These are phyloP conservation scores for Diplosphaera chodatii DNA, from an alignment of 139 green algal species.

Conservation along the genomic window DNA sequence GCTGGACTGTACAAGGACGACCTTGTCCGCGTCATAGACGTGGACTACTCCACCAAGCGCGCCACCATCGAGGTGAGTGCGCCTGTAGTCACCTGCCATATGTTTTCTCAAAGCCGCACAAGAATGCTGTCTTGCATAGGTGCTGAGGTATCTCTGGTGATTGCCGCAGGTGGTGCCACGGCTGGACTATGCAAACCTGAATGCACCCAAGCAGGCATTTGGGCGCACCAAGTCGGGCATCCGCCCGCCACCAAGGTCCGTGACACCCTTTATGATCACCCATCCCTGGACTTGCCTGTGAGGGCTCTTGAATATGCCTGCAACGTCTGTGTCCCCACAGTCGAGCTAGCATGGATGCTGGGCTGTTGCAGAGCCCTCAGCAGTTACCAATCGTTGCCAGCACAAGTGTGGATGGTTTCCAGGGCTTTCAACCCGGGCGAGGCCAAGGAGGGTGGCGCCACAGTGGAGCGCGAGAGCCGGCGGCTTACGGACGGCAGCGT, in stretches of 20 bases:
- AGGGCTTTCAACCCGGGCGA: slow-evolving; percentile 2
- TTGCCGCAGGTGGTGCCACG: slow-evolving; percentile 66
- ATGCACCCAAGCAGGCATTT: slow-evolving; percentile 13
- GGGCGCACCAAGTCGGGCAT: neutral
- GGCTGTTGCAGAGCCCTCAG: too few species aligned
- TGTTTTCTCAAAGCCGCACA: too few species aligned
- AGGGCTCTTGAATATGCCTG: too few species aligned
- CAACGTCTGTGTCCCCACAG: too few species aligned
- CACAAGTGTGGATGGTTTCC: neutral
- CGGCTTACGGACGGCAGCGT: neutral
- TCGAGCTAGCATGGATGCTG: too few species aligned
- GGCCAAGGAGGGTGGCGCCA: slow-evolving; percentile 8
- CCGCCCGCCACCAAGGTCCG: slow-evolving; percentile 1
- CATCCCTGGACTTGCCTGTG: too few species aligned
- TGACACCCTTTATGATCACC: too few species aligned
- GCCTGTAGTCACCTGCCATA: too few species aligned
- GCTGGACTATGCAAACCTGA: slow-evolving; percentile 67
- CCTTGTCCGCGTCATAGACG: slow-evolving; percentile 83
- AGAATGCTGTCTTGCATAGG: neutral
- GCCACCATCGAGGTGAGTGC: slow-evolving; percentile 25
- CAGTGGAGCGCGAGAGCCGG: neutral
- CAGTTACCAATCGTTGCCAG: too few species aligned
- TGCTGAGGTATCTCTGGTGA: too few species aligned
- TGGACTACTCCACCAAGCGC: slow-evolving; percentile 50
- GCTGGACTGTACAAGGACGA: slow-evolving; percentile 87